Evolutionary conservation across 768 basidiomycete genomes (phyloP).

Genomic region (Suillus hirtellus): DNA sequence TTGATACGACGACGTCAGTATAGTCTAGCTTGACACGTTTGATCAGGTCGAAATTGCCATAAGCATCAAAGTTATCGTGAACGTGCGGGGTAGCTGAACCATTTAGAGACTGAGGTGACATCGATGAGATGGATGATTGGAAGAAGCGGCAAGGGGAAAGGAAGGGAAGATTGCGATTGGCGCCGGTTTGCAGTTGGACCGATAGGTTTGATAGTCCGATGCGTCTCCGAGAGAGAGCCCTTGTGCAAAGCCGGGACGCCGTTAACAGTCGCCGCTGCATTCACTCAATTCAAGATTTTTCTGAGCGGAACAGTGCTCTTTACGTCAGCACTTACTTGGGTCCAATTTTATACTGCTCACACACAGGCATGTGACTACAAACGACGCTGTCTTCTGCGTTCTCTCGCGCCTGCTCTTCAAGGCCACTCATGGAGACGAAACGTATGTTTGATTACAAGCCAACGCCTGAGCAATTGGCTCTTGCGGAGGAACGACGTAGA

Average conservation of each 20-base stretch:
- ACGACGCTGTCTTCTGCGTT: neutral
- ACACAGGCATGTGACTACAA: neutral
- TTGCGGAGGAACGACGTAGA: slow-evolving; percentile 45
- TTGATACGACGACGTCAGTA: slow-evolving; percentile 77
- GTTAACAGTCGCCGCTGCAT: slow-evolving; percentile 41
- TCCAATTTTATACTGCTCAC: neutral
- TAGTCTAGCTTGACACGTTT: slow-evolving; percentile 75
- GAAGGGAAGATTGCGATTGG: slow-evolving; percentile 8
- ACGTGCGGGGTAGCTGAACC: slow-evolving; percentile 20
- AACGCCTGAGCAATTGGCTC: slow-evolving; percentile 58
- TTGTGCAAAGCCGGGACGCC: slow-evolving; percentile 17
- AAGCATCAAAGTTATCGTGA: slow-evolving; percentile 34
- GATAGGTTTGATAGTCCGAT: neutral
- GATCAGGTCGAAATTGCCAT: slow-evolving; percentile 84
- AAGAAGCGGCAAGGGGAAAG: slow-evolving; percentile 11
- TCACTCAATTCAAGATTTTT: slow-evolving; percentile 18
- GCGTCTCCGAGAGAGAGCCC: slow-evolving; percentile 17
- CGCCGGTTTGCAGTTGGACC: slow-evolving; percentile 6
- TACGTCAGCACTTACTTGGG: slow-evolving; percentile 8
- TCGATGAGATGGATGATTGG: slow-evolving; percentile 27
- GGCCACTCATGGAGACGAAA: slow-evolving; percentile 4
- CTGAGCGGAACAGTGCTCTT: neutral
- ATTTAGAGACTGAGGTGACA: slow-evolving; percentile 27
- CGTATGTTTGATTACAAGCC: slow-evolving; percentile 23
- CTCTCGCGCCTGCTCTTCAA: neutral